Evolutionary conservation across 306 rosid genomes (phyloP), one percentile per base, ranked within the genome.

Genomic region (Trifolium fragiferum): DNA sequence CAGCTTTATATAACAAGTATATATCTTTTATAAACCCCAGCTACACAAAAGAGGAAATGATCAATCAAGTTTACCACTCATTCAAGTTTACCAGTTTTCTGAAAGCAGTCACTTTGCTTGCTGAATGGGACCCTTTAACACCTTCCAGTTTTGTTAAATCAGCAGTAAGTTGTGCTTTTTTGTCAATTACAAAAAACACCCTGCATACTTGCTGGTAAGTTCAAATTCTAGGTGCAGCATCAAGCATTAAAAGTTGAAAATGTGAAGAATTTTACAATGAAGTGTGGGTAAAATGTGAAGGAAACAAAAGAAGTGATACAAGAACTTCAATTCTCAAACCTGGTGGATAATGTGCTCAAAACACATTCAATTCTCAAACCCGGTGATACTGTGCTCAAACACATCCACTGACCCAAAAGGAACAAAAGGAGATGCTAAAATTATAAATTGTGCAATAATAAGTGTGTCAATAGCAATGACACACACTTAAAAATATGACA

Each of bases 41-140:
- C 35, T 47, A 55, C 62, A 76, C 73, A 69, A 67, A 74, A 82
- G 71, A 11, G 74, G 65, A 78, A 79, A 85, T 67, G 40, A 80
- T 55, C 66, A 81, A 81, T 78, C 73, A 60, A 37, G 80, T 76
- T 79, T 37, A 63, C 80, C 27, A 1, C 27, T 3, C n/a, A n/a
- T n/a, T 78, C 73, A 60, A 37, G 80, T 76, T 79, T 37, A 63
- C 80, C 27, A 1, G 3, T 3, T 25, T 50, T 69, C 78, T 16
- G 92, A 90, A 76, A 90, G 89, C 77, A 67, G 75, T 82, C 70
- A 67, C 50, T 84, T 76, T 54, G 76, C 93, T 76, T 77, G 80
- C 78, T 64, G 87, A 89, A 71, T 79, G 85, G 13, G 88, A 86
- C 89, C 73, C 79, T 75, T 68, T 84, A 90, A 82, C 93, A 19